A percentile compares a stretch with the other conserved stretches of the same genome.
These are phyloP conservation scores for Verticillium alfalfae DNA, from an alignment of 2,329 filamentous ascomycete species.

Conservation along the genomic window DNA sequence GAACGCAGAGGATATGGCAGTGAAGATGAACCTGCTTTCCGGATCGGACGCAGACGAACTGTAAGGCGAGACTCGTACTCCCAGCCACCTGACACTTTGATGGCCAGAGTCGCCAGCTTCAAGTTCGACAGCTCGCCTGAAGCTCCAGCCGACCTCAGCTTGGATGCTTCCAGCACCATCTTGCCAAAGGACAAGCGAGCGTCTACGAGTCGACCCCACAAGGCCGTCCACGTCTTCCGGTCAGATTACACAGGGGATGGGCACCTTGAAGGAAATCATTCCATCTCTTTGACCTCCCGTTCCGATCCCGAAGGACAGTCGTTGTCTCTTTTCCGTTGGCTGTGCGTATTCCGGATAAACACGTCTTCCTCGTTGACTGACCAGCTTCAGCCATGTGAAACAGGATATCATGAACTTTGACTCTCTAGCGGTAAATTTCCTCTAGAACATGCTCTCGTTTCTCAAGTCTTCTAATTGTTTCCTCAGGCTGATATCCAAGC, in stretches of 20 bases:
- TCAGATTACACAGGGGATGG: conserved; percentile 32
- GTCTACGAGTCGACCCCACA: conserved; percentile 17
- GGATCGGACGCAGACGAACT: no score
- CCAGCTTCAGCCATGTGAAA: conserved; percentile 23
- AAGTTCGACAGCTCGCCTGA: conserved; percentile 1
- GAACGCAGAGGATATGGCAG: no score
- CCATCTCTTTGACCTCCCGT: conserved; percentile 25
- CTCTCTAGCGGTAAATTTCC: conserved; percentile 28
- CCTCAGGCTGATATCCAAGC: conserved; percentile 5
- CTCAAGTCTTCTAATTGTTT: neutral
- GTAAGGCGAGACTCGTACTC: conserved; percentile 14
- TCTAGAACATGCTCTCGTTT: neutral
- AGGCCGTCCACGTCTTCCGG: conserved; percentile 20
- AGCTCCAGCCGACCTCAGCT: conserved; percentile 14
- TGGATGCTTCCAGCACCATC: conserved; percentile 16
- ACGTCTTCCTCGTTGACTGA: conserved; percentile 7
- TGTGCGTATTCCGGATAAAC: conserved; percentile 18
- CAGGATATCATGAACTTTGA: conserved; percentile 36
- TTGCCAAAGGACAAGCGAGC: conserved; percentile 16
- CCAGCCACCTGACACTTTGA: conserved; percentile 6
- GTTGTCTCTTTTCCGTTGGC: conserved; percentile 34
- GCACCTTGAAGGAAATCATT: conserved; percentile 27
- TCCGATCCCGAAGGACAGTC: conserved; percentile 23
- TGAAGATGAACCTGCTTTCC: no score
- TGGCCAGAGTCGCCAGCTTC: neutral